These are phyloP conservation scores for Boletellus deceptivus DNA, from an alignment of 1,284 basidiomycete genomes.

Conservation along the genomic window DNA sequence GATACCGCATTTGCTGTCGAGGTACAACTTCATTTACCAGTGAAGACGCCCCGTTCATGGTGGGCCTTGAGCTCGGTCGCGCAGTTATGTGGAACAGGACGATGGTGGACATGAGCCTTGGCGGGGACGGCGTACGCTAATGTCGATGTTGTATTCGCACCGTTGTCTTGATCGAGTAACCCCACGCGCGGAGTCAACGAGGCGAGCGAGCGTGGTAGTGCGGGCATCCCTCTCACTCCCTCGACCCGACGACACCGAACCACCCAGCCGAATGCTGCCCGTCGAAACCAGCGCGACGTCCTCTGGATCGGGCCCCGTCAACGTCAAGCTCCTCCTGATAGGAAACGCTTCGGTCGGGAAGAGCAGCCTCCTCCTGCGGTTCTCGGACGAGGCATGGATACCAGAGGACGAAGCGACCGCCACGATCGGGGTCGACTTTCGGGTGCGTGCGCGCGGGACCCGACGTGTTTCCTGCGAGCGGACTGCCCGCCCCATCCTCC, in stretches of 20 bases:
- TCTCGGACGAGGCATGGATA: conserved; percentile 96
- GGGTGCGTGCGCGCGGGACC: conserved; percentile 45
- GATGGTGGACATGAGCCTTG: background rate
- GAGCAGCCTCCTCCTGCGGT: conserved; percentile 87
- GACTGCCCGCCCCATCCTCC: background rate
- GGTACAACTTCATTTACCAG: conserved; percentile 78
- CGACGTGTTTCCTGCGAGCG: too few relatives aligned
- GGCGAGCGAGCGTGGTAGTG: conserved; percentile 7
- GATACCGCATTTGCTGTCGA: conserved; percentile 90
- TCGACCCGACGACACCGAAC: conserved; percentile 2
- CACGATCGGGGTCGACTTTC: conserved; percentile 88
- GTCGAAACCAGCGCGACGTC: conserved; percentile 12
- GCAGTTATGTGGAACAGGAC: too few relatives aligned
- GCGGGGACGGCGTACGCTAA: conserved; percentile 4
- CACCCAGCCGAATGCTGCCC: conserved; percentile 14
- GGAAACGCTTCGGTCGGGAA: conserved; percentile 92
- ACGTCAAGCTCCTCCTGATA: conserved; percentile 70
- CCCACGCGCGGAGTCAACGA: conserved; percentile 19
- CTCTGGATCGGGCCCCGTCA: conserved; percentile 23
- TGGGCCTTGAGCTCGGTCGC: background rate
- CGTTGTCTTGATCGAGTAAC: conserved; percentile 19
- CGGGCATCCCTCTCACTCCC: background rate
- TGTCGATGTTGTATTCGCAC: conserved; percentile 13
- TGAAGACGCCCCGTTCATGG: conserved; percentile 23
- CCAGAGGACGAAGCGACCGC: conserved; percentile 93